Conservation (phyloP, 345 rosid genomes). For the Toxicodendron radicans region DNA sequence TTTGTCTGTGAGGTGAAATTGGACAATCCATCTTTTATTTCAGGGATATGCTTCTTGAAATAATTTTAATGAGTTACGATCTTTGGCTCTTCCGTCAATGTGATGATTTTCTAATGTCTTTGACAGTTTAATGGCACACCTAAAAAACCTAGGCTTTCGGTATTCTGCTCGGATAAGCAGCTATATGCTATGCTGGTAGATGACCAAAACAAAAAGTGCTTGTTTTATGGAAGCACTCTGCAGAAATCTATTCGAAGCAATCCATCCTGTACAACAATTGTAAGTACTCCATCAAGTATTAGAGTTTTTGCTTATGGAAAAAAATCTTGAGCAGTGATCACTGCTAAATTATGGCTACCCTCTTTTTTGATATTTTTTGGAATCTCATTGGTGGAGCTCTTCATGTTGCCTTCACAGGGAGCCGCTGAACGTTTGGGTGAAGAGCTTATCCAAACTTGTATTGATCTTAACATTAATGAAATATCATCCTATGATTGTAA, state of each 20-base stretch:
- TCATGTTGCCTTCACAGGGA: constrained; percentile 47
- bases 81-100: neutral
- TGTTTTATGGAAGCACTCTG: constrained; percentile 78
- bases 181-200: constrained; percentile 87
- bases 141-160: constrained; percentile 75
- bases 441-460: constrained; percentile 69
- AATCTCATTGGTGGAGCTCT: constrained; percentile 9
- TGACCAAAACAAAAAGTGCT: constrained; percentile 75
- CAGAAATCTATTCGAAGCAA: constrained; percentile 71
- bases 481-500: constrained; percentile 81
- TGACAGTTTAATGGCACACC: constrained; percentile 67
- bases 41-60: neutral
- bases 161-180: constrained; percentile 88
- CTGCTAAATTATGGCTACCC: neutral
- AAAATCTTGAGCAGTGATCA: neutral
- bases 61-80: neutral
- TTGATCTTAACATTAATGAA: constrained; percentile 62
- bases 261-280: constrained; percentile 55
- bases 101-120: constrained; percentile 19
- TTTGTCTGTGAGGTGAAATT: no score
- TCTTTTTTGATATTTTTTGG: neutral
- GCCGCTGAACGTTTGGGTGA: constrained; percentile 82
- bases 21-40: neutral
- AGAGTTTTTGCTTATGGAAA: neutral
- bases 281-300: constrained; percentile 37